Evolutionary conservation across 148 eudicot genomes (phyloP), one percentile per base, ranked within the genome.

Genomic region (Cornus florida): DNA sequence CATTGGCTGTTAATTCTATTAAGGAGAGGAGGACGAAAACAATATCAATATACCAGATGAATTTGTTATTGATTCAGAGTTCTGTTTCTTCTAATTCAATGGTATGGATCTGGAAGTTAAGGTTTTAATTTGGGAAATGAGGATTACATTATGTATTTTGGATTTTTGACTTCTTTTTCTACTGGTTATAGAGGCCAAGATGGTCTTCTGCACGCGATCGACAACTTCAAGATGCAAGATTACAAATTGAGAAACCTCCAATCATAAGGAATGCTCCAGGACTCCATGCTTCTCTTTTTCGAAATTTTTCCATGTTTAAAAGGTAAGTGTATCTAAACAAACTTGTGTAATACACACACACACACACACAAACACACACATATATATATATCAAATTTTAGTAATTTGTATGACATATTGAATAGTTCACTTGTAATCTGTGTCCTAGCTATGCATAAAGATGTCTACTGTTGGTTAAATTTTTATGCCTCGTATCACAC

Each of bases 231-330:
- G 66, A 76, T 77, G 95, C 91, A 70, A 91, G 80, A 82, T 23
- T 80, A 24, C 83, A 86, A 80, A 92, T 93, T 71, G 80, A 88
- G 81, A 87, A 80, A 75, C 94, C 91, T 39, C 87, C 95, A 5
- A 57, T 82, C 12, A 41, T 83, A 57, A 86, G 84, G 76, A 82
- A 73, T 19, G 48, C 64, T 50, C 53, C 78, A 9, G 87, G 83
- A 83, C 83, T 89, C 73, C 82, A 92, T 82, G 83, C 88, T 84
- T 88, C 91, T 73, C 78, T 89, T 75, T 93, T 85, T 78, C 84
- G 88, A 28, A 92, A 93, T 81, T 82, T 81, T 71, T 93, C 98
- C 74, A 79, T 77, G 87, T 93, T 93, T 75, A 83, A 67, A 84
- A 89, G 91, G 94, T 92, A 84, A 67, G 11, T 17, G 46, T 9